phyloP scores from a whole-genome alignment of 129 eudicot species.

The Saposhnikovia divaricata region DNA sequence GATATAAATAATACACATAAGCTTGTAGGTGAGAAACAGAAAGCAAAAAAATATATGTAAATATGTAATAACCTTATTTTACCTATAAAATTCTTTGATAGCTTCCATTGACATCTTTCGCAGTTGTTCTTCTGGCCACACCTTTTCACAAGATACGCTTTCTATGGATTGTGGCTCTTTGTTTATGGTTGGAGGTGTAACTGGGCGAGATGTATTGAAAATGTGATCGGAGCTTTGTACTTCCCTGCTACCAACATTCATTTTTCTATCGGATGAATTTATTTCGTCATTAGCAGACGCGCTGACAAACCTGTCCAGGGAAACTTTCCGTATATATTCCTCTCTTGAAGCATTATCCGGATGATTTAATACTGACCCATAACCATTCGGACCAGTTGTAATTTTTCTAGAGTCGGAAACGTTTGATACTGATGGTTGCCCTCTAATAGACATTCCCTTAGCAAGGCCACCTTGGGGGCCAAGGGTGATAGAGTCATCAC shows the following conservation, averaged over 20 bases:
- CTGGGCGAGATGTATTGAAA: slow-evolving; percentile 40
- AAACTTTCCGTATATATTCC: slow-evolving; percentile 38
- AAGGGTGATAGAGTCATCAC: slow-evolving; percentile 66
- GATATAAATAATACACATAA: not conserved
- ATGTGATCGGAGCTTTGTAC: slow-evolving; percentile 29
- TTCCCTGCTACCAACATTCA: slow-evolving; percentile 33
- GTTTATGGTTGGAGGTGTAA: slow-evolving; percentile 31
- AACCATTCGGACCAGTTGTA: slow-evolving; percentile 43
- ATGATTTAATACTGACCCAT: slow-evolving; percentile 39
- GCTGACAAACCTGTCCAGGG: slow-evolving; percentile 34
- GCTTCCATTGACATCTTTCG: slow-evolving; percentile 59
- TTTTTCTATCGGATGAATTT: slow-evolving; percentile 23
- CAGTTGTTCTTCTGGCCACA: slow-evolving; percentile 63
- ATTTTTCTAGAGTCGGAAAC: slow-evolving; percentile 41
- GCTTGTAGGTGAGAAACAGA: not conserved
- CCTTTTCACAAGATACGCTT: slow-evolving; percentile 39
- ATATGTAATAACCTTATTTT: not conserved
- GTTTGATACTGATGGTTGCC: slow-evolving; percentile 40
- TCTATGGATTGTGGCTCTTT: slow-evolving; percentile 23
- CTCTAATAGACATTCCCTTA: slow-evolving; percentile 80
- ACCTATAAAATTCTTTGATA: slow-evolving; percentile 89
- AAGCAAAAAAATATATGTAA: not conserved
- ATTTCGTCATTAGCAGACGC: slow-evolving; percentile 38
- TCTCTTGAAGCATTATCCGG: slow-evolving; percentile 50
- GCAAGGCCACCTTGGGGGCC: slow-evolving; percentile 99